phyloP scores from a whole-genome alignment of 768 basidiomycete species.

The Kwoniella pini region DNA sequence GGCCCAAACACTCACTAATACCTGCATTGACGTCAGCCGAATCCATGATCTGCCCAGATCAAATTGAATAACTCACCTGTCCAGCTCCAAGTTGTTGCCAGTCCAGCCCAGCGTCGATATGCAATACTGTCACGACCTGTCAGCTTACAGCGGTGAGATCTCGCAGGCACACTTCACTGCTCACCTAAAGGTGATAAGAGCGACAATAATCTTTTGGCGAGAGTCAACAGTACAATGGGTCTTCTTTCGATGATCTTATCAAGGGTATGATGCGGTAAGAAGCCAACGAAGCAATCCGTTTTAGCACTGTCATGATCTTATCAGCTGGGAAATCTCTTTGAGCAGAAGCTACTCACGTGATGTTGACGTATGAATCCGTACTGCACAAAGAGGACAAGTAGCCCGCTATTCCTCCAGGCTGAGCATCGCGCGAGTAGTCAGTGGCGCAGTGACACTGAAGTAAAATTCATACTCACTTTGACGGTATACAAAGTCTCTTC shows the following conservation, averaged over 20 bases:
- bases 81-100: constrained; percentile 98
- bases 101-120: constrained; percentile 94
- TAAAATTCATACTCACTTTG: constrained; percentile 56
- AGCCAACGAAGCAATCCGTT: constrained; percentile 97
- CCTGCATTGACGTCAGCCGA: neutral
- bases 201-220: constrained; percentile 95
- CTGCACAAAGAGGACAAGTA: constrained; percentile 90
- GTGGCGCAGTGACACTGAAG: neutral
- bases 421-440: neutral
- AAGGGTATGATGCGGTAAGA: constrained; percentile 81
- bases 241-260: constrained; percentile 88
- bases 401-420: constrained; percentile 92
- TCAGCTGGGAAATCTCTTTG: neutral
- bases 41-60: neutral
- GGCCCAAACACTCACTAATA: constrained; percentile 10
- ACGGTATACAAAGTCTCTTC: constrained; percentile 83
- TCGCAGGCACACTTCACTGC: constrained; percentile 4
- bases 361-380: constrained; percentile 93
- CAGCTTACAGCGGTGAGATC: neutral
- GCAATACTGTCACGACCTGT: constrained; percentile 65
- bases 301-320: constrained; percentile 62
- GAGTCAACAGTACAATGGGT: constrained; percentile 90
- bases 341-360: constrained; percentile 57
- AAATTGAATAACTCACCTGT: constrained; percentile 59
- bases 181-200: constrained; percentile 86